Base-by-base conservation (phyloP, 768 basidiomycete genomes). In the Tylopilus vinaceipallidus region DNA sequence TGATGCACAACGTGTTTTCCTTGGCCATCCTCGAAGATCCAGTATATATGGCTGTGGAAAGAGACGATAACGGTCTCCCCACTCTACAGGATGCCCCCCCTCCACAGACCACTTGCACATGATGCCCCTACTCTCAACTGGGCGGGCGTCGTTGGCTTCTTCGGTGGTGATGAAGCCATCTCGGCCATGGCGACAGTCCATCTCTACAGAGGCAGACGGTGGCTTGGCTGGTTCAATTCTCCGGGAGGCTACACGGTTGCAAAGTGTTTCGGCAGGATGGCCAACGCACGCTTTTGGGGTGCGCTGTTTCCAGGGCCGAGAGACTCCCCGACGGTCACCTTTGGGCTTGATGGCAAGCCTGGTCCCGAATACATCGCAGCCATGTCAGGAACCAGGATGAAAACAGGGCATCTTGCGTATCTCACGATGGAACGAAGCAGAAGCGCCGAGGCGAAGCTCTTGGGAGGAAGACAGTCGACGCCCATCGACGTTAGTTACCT, bases 131-230 rank as follows among this genome's bases (percentile, higher is more conserved):
- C n/a, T n/a, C n/a, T n/a, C n/a, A n/a, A n/a, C n/a, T n/a, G n/a
- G n/a, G n/a, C n/a, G n/a, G n/a, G n/a, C 69, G 70, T 6, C 66
- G 70, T 6, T n/a, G n/a, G n/a, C n/a, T n/a, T n/a, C n/a, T n/a
- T n/a, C n/a, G n/a, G n/a, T n/a, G n/a, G n/a, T n/a, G 56, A 71
- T n/a, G 70, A 71, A 45, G 67, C 70, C 17, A 54, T 71, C 30
- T 52, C 64, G 9, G 67, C 69, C 14, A 70, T 70, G 66, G 53
- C 60, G 16, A 61, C 59, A 2, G 60, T 71, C 19, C 63, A 69
- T 34, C 44, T 71, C 3, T 66, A 60, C 44, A 13, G 44, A 29
- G 65, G 66, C 3, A 58, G 66, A 41, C 61, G 56, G 16, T 71
- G 59, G 62, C 52, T 71, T 6, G 70, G 57, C n/a, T n/a, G n/a